These are phyloP conservation scores for Fusarium torreyae DNA, from an alignment of 2,329 filamentous ascomycete genomes.

Conservation along the genomic window DNA sequence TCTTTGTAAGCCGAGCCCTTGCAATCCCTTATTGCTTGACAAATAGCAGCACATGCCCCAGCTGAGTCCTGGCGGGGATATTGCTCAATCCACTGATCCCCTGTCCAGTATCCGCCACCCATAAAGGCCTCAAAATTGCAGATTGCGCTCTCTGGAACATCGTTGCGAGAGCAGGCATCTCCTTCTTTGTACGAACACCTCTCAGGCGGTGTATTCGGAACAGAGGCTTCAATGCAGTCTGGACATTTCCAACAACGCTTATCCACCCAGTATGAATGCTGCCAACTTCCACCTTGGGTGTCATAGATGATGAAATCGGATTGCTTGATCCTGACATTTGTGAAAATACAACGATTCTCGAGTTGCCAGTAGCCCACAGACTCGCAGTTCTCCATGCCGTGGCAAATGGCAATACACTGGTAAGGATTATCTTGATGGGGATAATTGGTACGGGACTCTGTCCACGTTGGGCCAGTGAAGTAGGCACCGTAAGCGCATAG, in stretches of 20 bases:
- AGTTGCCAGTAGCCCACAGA: background rate
- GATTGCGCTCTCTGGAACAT: background rate
- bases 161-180: background rate
- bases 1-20: constrained; percentile 25
- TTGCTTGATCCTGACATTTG: background rate
- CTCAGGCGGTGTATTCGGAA: background rate
- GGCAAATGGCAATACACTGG: constrained; percentile 17
- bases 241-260: constrained; percentile 13
- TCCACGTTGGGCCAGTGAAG: constrained; percentile 1
- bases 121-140: constrained; percentile 8
- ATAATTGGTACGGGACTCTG: constrained; percentile 1
- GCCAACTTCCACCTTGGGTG: background rate
- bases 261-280: constrained; percentile 5
- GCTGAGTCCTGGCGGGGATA: constrained; percentile 3
- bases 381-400: constrained; percentile 1
- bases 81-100: background rate
- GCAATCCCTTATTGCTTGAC: background rate
- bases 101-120: background rate
- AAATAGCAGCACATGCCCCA: constrained; percentile 23
- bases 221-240: background rate
- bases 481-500: constrained; percentile 7
- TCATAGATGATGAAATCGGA: background rate
- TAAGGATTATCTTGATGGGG: constrained; percentile 5
- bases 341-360: constrained; percentile 20
- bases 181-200: constrained; percentile 12